Conservation (phyloP, 139 green algal genomes). For the Dunaliella primolecta region DNA sequence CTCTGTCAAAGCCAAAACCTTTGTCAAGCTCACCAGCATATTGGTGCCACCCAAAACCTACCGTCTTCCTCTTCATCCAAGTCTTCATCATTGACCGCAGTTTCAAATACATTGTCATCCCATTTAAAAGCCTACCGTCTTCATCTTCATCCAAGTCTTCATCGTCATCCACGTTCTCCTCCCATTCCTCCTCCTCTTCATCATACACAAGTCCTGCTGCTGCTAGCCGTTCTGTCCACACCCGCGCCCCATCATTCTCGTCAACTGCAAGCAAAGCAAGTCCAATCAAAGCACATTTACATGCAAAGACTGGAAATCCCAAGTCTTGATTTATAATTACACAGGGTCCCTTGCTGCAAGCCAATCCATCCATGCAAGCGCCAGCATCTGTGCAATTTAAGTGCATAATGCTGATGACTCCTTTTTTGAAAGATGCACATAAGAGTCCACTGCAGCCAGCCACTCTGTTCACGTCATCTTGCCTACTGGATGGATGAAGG, state of each 20-base stretch:
- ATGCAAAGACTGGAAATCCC: no score
- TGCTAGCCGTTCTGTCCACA: background rate
- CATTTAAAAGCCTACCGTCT: background rate
- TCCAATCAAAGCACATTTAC: no score
- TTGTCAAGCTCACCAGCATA: background rate
- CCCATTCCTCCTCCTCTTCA: slow-evolving; percentile 5
- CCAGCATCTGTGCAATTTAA: no score
- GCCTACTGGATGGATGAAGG: no score
- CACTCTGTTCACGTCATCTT: no score
- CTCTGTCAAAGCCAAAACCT: background rate
- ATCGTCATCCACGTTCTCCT: background rate
- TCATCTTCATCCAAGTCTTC: background rate
- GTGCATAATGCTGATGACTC: no score
- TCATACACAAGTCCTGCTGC: background rate
- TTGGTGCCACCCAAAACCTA: background rate
- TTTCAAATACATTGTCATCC: background rate
- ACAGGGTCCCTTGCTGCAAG: no score
- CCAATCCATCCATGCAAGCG: no score
- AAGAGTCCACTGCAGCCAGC: no score
- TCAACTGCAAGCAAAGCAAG: no score
- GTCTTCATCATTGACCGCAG: background rate
- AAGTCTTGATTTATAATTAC: no score
- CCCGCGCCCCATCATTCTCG: background rate
- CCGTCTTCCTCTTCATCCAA: background rate
- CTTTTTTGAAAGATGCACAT: no score